These are phyloP conservation scores for Ascochyta viciae-villosae DNA, from an alignment of 2,329 filamentous ascomycete species.

Conservation along the genomic window DNA sequence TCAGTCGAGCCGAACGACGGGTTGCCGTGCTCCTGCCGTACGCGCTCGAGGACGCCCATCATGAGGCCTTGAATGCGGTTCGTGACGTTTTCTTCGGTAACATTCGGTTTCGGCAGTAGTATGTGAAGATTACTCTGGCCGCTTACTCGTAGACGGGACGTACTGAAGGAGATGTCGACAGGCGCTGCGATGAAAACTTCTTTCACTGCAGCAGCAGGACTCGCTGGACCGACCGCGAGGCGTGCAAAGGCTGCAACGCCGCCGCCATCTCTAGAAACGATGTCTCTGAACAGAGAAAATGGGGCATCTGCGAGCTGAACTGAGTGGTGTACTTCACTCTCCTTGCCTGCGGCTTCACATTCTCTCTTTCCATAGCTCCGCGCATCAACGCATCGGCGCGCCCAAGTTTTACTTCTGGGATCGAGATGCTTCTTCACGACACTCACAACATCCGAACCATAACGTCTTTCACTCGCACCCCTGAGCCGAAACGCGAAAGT, in stretches of 20 bases:
- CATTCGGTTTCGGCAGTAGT: conserved; percentile 22
- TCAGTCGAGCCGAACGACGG: conserved; percentile 24
- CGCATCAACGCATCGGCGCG: conserved; percentile 29
- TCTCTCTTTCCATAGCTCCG: conserved; percentile 27
- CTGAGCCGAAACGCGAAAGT: conserved; percentile 39
- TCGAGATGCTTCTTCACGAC: conserved; percentile 37
- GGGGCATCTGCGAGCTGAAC: conserved; percentile 39
- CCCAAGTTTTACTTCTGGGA: conserved; percentile 28
- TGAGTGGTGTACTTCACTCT: conserved; percentile 32
- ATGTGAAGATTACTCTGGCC: conserved; percentile 30
- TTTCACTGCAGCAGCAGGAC: conserved; percentile 1
- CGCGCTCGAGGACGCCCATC: conserved; percentile 40
- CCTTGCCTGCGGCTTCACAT: conserved; percentile 29
- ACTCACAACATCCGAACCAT: conserved; percentile 26
- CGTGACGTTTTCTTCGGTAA: conserved; percentile 27
- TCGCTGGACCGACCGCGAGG: conserved; percentile 35
- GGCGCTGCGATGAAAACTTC: conserved; percentile 33
- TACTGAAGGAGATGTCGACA: conserved; percentile 26
- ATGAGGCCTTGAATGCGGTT: conserved; percentile 38
- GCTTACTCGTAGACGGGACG: conserved; percentile 20
- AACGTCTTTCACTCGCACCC: conserved; percentile 29
- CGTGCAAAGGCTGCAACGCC: conserved; percentile 34
- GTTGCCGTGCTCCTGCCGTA: conserved; percentile 32
- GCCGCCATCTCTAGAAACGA: not conserved
- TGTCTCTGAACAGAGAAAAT: conserved; percentile 23